A percentile compares a stretch with the other conserved stretches of the same genome.
phyloP scores from a whole-genome alignment of 2,329 filamentous ascomycete species.

The Venturia nashicola region DNA sequence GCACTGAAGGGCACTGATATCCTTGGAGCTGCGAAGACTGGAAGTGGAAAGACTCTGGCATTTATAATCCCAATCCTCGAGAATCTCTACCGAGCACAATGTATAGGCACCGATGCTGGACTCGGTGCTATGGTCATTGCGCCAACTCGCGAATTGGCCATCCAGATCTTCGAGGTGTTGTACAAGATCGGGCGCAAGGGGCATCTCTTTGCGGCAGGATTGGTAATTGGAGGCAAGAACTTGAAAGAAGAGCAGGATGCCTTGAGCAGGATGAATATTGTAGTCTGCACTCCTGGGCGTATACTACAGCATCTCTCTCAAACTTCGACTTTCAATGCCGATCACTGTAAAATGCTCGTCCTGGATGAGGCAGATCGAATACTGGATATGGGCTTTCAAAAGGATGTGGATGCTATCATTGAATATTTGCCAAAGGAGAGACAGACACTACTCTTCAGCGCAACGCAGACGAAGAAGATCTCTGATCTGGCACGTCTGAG shows the following conservation, averaged over 20 bases:
- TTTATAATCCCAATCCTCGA: constrained; percentile 89
- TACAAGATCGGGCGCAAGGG: constrained; percentile 73
- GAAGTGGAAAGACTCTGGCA: constrained; percentile 87
- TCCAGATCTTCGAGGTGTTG: constrained; percentile 92
- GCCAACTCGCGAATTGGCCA: constrained; percentile 86
- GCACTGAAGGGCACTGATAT: constrained; percentile 80
- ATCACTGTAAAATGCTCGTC: constrained; percentile 84
- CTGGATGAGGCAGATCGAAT: constrained; percentile 94
- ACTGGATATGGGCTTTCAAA: constrained; percentile 94
- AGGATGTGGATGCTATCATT: constrained; percentile 79
- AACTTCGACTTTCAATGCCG: constrained; percentile 77
- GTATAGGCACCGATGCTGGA: constrained; percentile 76
- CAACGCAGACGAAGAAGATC: constrained; percentile 89
- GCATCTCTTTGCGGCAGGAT: constrained; percentile 80
- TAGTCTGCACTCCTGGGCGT: constrained; percentile 87
- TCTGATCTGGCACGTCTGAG: constrained; percentile 84
- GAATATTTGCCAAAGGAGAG: constrained; percentile 77
- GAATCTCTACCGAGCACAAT: constrained; percentile 78
- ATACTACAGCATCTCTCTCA: constrained; percentile 95
- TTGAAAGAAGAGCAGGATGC: constrained; percentile 78
- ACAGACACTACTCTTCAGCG: constrained; percentile 90
- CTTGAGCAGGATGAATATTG: constrained; percentile 84
- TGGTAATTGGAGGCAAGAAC: constrained; percentile 89
- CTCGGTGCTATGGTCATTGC: constrained; percentile 87
- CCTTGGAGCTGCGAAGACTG: constrained; percentile 88